Evolutionary conservation across 306 rosid genomes (phyloP), one percentile per base, ranked within the genome.

Genomic region (Trichosanthes cucumerina): DNA sequence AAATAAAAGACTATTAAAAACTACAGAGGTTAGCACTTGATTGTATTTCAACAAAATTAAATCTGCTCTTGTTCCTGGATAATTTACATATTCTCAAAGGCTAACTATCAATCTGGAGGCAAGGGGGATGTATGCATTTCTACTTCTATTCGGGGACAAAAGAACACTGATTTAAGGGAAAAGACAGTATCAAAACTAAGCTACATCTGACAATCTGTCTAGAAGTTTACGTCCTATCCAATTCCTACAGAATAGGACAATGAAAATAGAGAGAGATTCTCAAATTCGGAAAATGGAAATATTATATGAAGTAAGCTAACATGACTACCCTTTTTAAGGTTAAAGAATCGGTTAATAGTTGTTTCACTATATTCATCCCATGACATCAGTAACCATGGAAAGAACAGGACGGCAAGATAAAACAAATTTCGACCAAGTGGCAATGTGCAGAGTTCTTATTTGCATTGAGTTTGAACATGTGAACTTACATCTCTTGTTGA

Each of bases 401-500:
- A 50, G 78, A 18, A 16, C 62, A 7, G 12, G 6, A 70, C 52
- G 1, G n/a, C 34, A 44, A 72, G 57, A 73, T 47, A 47, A 49
- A 6, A n/a, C 46, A 16, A 50, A 50, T 47, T 24, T 28, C 3
- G 1, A 74, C 21, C 62, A 31, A 74, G 46, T 28, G 77, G 24
- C 39, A 2, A 9, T 23, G 23, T 24, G 23, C 23, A 47, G 28
- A 74, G 46, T 56, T 76, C 54, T 76, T 6, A 54, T 21, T 54
- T 11, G 34, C 23, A 36, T 58, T 39, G 85, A 76, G 46, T 46
- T 54, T 78, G 80, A 18, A 74, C 62, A 23, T 46, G 73, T 53
- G 31, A 52, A 85, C 93, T 91, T 88, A 90, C 98, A 49, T 95
- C 93, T 88, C 99, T 92, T 53, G 99, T 92, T 64, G 96, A 90